Conservation (phyloP, 2,329 filamentous ascomycete genomes). For the Aspergillus cejpii region DNA sequence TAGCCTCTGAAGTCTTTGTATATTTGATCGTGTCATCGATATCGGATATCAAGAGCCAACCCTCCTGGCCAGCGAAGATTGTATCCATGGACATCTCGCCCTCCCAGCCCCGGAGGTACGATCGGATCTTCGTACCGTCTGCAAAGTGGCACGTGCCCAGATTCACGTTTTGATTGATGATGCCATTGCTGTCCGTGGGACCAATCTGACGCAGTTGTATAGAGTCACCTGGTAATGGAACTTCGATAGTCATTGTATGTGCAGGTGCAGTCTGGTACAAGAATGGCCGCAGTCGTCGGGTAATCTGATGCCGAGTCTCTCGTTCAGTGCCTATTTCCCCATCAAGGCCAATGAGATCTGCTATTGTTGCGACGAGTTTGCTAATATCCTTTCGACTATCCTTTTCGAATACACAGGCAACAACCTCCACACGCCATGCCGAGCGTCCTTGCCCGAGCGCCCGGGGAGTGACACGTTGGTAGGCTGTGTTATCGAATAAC, state of each 20-base stretch:
- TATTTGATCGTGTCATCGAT: conserved; percentile 95
- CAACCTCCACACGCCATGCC: conserved; percentile 72
- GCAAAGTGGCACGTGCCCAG: conserved; percentile 43
- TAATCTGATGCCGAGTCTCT: conserved; percentile 59
- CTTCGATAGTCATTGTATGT: conserved; percentile 58
- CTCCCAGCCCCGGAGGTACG: conserved; percentile 23
- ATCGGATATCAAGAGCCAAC: conserved; percentile 82
- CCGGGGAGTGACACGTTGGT: conserved; percentile 44
- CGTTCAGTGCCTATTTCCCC: conserved; percentile 44
- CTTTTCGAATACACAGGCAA: conserved; percentile 72
- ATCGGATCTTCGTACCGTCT: conserved; percentile 46
- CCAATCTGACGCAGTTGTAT: conserved; percentile 51
- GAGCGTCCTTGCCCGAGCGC: conserved; percentile 27
- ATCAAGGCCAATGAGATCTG: conserved; percentile 61
- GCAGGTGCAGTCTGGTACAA: conserved; percentile 67
- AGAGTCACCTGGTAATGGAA: conserved; percentile 47
- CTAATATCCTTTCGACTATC: conserved; percentile 61
- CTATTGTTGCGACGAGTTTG: conserved; percentile 63
- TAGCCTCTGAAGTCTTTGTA: conserved; percentile 71
- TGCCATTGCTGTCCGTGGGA: conserved; percentile 64
- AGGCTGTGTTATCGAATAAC: conserved; percentile 87
- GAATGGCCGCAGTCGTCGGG: conserved; percentile 56
- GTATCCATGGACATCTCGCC: conserved; percentile 59
- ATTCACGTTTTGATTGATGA: conserved; percentile 58
- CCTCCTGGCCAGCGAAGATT: conserved; percentile 65